Base-by-base conservation (phyloP, 805 yeast genomes). In the Candida ortonii region DNA sequence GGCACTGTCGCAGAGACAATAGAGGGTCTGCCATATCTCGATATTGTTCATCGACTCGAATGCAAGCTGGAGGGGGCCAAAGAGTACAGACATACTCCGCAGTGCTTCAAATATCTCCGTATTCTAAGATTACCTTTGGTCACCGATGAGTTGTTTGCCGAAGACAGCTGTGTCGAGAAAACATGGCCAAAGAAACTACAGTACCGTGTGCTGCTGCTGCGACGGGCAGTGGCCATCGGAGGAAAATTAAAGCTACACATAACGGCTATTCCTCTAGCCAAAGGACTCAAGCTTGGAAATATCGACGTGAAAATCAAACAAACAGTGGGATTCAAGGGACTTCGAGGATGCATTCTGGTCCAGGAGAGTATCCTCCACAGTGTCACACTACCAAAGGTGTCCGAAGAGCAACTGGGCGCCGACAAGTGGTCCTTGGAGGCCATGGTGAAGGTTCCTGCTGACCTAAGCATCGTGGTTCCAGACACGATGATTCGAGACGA, bases 101-200 rank as follows among this genome's bases (percentile, higher is more conserved):
- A 22, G 4, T n/a, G 49, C 4, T 33, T 12, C 16, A 68, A 67
- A 36, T 68, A 68, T 42, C 33, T 74, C 3, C 53, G 78, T 18
- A 54, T 74, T 7, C 52, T 67, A 7, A 55, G 78, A 38, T 65
- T 72, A 0, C 61, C 70, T 12, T 62, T 69, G 15, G 65, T 67
- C 1, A 52, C 62, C 9, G 68, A 62, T 47, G 36, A 66, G 24
- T 53, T 60, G 23, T 47, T 70, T 13, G 50, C 55, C 20, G 74
- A 71, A 43, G 65, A 64, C 28, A 63, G 70, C 25, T 69, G 71
- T 16, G 64, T 73, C 30, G 65, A 64, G 39, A 71, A 70, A 46
- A 61, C 68, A 2, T 74, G 80, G 80, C 70, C 76, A 0, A 67
- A 66, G 0, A 73, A 73, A 43, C 59, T 72, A 16, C 76, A 73